phyloP scores from a whole-genome alignment of 2,329 filamentous ascomycete species.

The Fusarium ambrosium region DNA sequence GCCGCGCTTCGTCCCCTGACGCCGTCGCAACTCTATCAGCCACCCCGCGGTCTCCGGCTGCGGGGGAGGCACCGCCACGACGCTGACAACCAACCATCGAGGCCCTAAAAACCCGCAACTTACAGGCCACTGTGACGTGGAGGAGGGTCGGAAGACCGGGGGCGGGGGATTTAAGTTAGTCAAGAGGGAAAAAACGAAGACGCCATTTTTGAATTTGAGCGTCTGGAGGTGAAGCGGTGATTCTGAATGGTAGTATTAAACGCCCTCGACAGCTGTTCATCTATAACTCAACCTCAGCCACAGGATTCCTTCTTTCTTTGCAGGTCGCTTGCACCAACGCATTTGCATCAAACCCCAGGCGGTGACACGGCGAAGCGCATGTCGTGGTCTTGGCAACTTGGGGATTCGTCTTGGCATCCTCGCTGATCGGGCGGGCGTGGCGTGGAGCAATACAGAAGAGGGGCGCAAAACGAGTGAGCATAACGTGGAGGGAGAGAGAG shows the following conservation, averaged over 20 bases:
- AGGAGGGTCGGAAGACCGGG: constrained; percentile 10
- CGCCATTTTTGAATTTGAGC: neutral
- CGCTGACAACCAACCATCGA: constrained; percentile 28
- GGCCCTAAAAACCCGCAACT: constrained; percentile 11
- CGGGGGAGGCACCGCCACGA: constrained; percentile 24
- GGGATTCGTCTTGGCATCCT: constrained; percentile 15
- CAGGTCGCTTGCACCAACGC: neutral
- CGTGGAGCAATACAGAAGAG: neutral
- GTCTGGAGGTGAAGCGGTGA: neutral
- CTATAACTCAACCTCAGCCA: neutral
- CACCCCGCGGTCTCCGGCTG: constrained; percentile 42
- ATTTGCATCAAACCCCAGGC: constrained; percentile 14
- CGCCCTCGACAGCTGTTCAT: neutral
- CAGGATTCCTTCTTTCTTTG: neutral
- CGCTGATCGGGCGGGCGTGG: constrained; percentile 3
- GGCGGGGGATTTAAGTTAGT: constrained; percentile 16
- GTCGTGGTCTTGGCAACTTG: constrained; percentile 12
- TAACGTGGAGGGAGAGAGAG: constrained; percentile 22
- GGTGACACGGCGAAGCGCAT: constrained; percentile 17
- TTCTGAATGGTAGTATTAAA: neutral
- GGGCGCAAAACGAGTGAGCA: neutral
- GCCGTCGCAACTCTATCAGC: constrained; percentile 41
- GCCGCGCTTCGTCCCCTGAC: constrained; percentile 17
- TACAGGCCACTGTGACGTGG: constrained; percentile 28
- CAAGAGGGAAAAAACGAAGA: constrained; percentile 6